Conservation (phyloP, 2,329 filamentous ascomycete species). For the Aspergillus japonicus region DNA sequence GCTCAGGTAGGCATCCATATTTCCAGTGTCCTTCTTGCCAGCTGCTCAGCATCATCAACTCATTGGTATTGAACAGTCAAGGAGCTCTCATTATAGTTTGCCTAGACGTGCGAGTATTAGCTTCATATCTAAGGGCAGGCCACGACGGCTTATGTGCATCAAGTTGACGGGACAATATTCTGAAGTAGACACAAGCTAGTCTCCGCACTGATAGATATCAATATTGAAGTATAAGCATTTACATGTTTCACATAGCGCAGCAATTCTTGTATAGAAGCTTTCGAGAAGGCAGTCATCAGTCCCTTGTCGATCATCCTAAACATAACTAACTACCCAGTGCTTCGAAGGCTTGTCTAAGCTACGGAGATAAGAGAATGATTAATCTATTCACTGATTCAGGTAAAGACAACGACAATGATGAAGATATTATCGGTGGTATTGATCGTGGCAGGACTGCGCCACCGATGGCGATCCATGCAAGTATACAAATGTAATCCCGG, state of each 20-base stretch:
- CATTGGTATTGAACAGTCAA: neutral
- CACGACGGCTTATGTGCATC: neutral
- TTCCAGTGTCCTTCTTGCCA: constrained; percentile 2
- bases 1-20: constrained; percentile 3
- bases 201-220: no score
- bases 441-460: constrained; percentile 10
- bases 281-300: neutral
- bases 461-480: constrained; percentile 1
- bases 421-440: neutral
- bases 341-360: no score
- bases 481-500: no score
- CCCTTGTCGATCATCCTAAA: neutral
- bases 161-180: no score
- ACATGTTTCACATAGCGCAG: neutral
- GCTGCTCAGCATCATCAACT: neutral
- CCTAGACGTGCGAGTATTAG: neutral
- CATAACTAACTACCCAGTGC: neutral
- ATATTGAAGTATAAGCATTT: no score
- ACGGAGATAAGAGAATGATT: neutral
- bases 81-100: neutral
- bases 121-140: neutral
- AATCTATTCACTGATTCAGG: neutral
- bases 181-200: no score
- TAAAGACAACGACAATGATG: no score
- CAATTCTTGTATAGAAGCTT: neutral